Evolutionary conservation across 2,329 filamentous ascomycete genomes (phyloP), one percentile per base, ranked within the genome.

Genomic region (Colletotrichum paranaense): DNA sequence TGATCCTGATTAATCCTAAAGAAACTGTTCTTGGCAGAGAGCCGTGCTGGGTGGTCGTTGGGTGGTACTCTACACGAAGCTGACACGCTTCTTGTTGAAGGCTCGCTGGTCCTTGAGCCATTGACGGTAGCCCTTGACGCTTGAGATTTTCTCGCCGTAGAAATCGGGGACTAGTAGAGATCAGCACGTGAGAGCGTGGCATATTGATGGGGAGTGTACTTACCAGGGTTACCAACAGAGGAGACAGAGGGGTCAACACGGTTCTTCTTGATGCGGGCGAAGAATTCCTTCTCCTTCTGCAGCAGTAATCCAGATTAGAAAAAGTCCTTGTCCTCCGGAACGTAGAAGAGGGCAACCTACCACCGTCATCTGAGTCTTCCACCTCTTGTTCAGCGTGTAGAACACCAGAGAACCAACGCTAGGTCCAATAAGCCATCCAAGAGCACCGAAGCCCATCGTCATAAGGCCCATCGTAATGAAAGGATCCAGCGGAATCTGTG

Each of bases 101-200:
- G 95, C 96, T 75, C 96, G 89, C 87, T 98, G 97, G 81, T 99
- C 97, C 88, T 98, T 98, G 79, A 99, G 86, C 97, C 97, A 99
- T 82, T 95, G 92, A 79, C 97, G 88, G 83, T 98, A 99, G 59
- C 94, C 95, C 67, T 92, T 89, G 26, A 98, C 95, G 79, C 95
- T 98, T 64, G 94, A 94, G 78, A 99, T 98, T 89, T 98, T 98
- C 86, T 99, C 97, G 78, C 97, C 97, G 80, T 99, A 99, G 85
- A 98, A 99, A 82, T 99, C 97, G 56, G 96, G 95, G 1, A 98
- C 94, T 89, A 5, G 9, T 24, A 19, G 35, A 72, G 5, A 59
- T 66, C 26, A 70, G 26, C 30, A 26, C 26, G 49, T 12, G 1
- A 53, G 26, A 42, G 12, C 35, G 12, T 5, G 14, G 22, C 38